Evolutionary conservation across 257 asterid species (phyloP).

Genomic region (Jacaranda mimosifolia): DNA sequence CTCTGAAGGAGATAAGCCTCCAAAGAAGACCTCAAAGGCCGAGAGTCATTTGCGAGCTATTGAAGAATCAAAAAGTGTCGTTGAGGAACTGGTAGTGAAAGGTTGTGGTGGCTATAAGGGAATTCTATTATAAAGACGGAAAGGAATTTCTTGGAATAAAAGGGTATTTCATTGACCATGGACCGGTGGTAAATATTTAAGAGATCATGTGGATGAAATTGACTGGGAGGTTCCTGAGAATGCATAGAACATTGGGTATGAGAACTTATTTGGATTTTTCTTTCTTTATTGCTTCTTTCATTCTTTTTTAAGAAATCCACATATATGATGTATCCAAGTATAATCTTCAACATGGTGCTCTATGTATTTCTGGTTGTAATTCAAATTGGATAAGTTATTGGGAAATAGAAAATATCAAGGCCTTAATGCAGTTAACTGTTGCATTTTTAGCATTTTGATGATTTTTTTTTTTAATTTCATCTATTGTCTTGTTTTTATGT

Average conservation of each 20-base stretch:
- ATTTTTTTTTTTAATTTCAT: neutral
- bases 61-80: conserved; percentile 72
- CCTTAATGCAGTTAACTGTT: neutral
- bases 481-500: neutral
- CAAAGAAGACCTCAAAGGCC: conserved; percentile 48
- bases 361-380: neutral
- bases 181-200: too few species aligned
- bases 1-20: conserved; percentile 59
- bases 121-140: conserved; percentile 73
- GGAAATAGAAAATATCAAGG: neutral
- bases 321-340: conserved; percentile 7
- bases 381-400: neutral
- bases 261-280: neutral
- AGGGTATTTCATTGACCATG: conserved; percentile 34
- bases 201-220: too few species aligned
- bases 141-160: conserved; percentile 73
- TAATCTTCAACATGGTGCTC: neutral
- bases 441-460: neutral
- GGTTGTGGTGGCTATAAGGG: conserved; percentile 70
- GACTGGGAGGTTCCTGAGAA: too few species aligned
- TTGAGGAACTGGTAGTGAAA: conserved; percentile 76
- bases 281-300: neutral
- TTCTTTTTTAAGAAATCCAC: neutral
- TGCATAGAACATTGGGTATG: neutral
- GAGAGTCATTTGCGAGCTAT: conserved; percentile 43